Evolutionary conservation across 306 rosid genomes (phyloP), one percentile per base, ranked within the genome.

Genomic region (Malus orientalis): DNA sequence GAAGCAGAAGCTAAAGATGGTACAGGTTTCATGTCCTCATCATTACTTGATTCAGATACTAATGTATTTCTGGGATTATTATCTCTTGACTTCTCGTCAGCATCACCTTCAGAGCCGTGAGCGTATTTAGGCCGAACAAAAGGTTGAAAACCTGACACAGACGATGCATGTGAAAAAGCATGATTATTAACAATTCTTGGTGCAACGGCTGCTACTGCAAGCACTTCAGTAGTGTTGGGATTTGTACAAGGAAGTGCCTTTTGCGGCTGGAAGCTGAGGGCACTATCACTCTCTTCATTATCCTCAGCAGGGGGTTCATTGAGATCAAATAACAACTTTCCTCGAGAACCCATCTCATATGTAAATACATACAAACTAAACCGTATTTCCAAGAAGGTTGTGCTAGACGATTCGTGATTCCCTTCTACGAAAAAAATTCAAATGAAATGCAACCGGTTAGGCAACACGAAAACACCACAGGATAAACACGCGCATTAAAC

Each of bases 271-370:
- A 87, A 68, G 62, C 81, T 23, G 75, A 77, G 42, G 72, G 66
- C 32, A 53, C 82, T 81, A 29, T 87, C 89, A 57, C 75, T 86
- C 81, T 89, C 98, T 60, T 83, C 97, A 78, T 79, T 85, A 86
- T 95, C 97, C 85, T 90, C 97, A 2, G 84, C 76, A 74, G 99
- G 97, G 79, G 94, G 96, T 86, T 92, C 97, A 67, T 95, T 95
- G 88, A 95, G 99, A 87, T 95, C 99, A 92, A 95, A 92, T 78
- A 95, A 72, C 67, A 67, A 86, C 85, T 85, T 88, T 92, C 92
- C 97, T 87, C 97, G 89, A 77, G 93, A 92, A 88, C 95, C 99
- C 99, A 95, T 95, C 86, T 90, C 90, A 90, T 84, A 88, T 86
- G 90, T 86, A 90, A 89, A 88, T 81, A 90, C 86, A 88, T 90